phyloP scores from a whole-genome alignment of 2,329 filamentous ascomycete species.

The Trichophyton schoenleinii region DNA sequence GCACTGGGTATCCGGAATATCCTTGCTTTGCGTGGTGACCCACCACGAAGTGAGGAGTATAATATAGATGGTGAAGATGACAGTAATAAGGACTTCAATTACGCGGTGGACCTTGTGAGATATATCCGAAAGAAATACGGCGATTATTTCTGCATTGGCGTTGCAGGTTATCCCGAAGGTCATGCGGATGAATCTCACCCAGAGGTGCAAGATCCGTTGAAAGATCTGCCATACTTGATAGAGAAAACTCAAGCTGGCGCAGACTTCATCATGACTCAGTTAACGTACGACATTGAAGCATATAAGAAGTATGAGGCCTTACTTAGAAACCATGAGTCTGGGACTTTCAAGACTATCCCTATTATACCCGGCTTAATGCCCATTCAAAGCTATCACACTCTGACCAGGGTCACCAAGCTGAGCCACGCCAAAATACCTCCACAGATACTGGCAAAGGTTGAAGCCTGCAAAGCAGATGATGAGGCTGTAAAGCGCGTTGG shows the following conservation, averaged over 20 bases:
- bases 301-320: conserved; percentile 69
- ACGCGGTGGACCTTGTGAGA: conserved; percentile 75
- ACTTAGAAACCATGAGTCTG: conserved; percentile 68
- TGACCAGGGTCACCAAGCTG: conserved; percentile 85
- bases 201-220: conserved; percentile 52
- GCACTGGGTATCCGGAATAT: conserved; percentile 87
- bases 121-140: conserved; percentile 80
- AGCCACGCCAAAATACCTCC: conserved; percentile 76
- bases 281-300: conserved; percentile 82
- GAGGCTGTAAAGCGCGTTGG: conserved; percentile 38
- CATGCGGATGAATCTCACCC: conserved; percentile 86
- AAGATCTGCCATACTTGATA: conserved; percentile 73
- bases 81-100: conserved; percentile 67
- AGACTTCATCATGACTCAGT: conserved; percentile 96
- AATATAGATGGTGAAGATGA: conserved; percentile 49
- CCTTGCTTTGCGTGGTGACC: conserved; percentile 79
- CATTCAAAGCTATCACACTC: conserved; percentile 92
- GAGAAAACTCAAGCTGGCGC: conserved; percentile 86
- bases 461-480: conserved; percentile 35
- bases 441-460: conserved; percentile 51
- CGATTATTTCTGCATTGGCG: conserved; percentile 92
- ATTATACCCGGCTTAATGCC: conserved; percentile 96
- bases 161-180: conserved; percentile 89
- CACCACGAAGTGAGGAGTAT: conserved; percentile 81
- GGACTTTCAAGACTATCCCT: conserved; percentile 70